Conservation (phyloP, 176 grass and related monocot genomes). For the Eremochloa ophiuroides region DNA sequence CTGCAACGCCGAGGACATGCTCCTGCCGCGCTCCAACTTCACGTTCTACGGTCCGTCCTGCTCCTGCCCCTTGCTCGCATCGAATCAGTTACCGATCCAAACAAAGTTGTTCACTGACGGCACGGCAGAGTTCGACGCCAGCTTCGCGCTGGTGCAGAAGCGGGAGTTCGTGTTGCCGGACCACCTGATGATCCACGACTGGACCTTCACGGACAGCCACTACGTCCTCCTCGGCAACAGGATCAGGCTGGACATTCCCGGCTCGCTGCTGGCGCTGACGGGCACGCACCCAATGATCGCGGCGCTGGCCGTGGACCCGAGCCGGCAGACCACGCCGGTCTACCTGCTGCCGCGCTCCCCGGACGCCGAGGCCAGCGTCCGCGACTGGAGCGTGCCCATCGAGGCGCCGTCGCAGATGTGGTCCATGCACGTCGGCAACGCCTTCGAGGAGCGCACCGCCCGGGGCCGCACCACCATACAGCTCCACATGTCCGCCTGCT, state of each 20-base stretch:
- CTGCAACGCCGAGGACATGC: constrained; percentile 95
- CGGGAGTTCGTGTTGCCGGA: constrained; percentile 79
- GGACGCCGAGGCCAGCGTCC: constrained; percentile 12
- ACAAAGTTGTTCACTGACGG: background rate
- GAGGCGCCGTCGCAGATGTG: constrained; percentile 73
- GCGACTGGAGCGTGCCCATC: constrained; percentile 66
- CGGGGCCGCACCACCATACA: constrained; percentile 38
- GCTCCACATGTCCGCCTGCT: constrained; percentile 75
- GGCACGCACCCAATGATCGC: constrained; percentile 85
- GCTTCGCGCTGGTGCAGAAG: constrained; percentile 57
- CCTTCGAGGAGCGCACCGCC: constrained; percentile 73
- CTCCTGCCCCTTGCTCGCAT: background rate
- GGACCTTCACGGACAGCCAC: constrained; percentile 79
- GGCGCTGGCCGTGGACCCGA: constrained; percentile 65
- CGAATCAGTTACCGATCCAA: background rate
- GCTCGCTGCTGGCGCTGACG: constrained; percentile 67
- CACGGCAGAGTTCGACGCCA: constrained; percentile 60
- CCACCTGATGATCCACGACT: constrained; percentile 98
- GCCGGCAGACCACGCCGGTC: constrained; percentile 57
- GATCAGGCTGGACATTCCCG: constrained; percentile 85
- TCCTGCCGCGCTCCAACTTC: constrained; percentile 86
- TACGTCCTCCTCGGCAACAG: constrained; percentile 79
- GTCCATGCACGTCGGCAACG: constrained; percentile 73
- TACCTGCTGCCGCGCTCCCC: constrained; percentile 78
- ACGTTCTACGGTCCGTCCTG: constrained; percentile 63